Base-by-base conservation (phyloP, 1,139 yeast species). In the Taiozyma onychis region DNA sequence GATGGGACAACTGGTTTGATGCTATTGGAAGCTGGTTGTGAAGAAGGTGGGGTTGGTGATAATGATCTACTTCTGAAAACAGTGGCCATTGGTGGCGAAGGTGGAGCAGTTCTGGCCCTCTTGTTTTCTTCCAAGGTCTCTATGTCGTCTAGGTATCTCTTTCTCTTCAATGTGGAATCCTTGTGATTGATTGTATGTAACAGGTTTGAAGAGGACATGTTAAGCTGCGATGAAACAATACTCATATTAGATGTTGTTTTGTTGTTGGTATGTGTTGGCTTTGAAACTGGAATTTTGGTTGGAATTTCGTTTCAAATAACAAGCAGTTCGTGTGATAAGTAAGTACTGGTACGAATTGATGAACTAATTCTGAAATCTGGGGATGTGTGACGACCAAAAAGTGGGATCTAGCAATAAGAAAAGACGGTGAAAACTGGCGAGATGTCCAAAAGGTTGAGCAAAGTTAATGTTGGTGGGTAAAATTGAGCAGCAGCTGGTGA, bases 71-170 rank as follows among this genome's bases (percentile, higher is more conserved):
- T 55, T 48, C 51, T 48, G 39, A 48, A 46, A 13, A 49, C 39
- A 9, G 52, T 11, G 21, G 47, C 51, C 44, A 57, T 46, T 37
- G 76, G 74, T 3, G 74, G 76, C 22, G 75, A 73, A 10, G 81
- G 77, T 32, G 82, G 82, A 4, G 81, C 81, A 4, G 82, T 77
- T 60, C 76, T 67, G 13, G 78, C 70, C 47, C 80, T 65, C 57
- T 78, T 76, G 44, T 54, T 56, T 27, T 52, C 65, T 63, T 52
- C 56, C 14, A 54, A 41, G 8, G 48, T 32, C n/a, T 57, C 61
- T 11, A 57, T 48, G 30, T 56, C 59, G 13, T 58, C 61, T 28
- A 57, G 42, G 39, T 56, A 57, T 53, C 64, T 58, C 51, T 61
- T 61, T 50, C 62, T 58, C 13, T 44, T 52, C 39, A 51, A 44